These are phyloP conservation scores for Coffea canephora DNA, from an alignment of 257 asterid genomes.

Conservation along the genomic window DNA sequence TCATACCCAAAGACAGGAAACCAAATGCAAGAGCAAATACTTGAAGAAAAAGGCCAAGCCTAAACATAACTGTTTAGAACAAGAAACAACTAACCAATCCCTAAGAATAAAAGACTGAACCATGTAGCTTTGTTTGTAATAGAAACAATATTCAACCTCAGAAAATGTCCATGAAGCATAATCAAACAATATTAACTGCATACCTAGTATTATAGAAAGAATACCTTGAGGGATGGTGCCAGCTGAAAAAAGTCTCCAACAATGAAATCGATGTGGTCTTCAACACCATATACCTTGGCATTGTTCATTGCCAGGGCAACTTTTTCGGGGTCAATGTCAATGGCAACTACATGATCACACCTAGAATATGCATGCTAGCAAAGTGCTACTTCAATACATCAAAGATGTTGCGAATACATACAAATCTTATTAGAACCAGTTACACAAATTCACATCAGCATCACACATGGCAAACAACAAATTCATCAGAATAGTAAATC, in stretches of 20 bases:
- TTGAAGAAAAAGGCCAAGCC: too few relatives aligned
- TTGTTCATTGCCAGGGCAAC: conserved; percentile 59
- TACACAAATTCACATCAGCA: neutral
- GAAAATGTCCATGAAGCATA: neutral
- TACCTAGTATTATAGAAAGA: neutral
- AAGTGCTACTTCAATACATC: neutral
- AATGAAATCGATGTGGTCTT: conserved; percentile 69
- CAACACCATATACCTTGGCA: conserved; percentile 86
- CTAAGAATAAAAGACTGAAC: neutral
- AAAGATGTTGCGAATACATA: neutral
- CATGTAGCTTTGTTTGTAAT: neutral
- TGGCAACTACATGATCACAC: conserved; percentile 70
- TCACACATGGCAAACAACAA: neutral
- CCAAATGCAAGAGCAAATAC: too few relatives aligned
- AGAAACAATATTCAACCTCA: neutral
- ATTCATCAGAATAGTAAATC: neutral
- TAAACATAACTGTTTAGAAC: too few relatives aligned
- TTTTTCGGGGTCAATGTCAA: conserved; percentile 76
- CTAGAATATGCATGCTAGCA: conserved; percentile 31
- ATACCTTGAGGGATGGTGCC: conserved; percentile 75
- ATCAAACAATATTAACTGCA: too few relatives aligned
- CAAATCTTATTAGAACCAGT: neutral
- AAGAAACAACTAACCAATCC: neutral
- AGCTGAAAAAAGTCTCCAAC: conserved; percentile 85
- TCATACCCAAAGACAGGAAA: neutral